phyloP scores from a whole-genome alignment of 441 rosid genomes.

The Iberis amara region DNA sequence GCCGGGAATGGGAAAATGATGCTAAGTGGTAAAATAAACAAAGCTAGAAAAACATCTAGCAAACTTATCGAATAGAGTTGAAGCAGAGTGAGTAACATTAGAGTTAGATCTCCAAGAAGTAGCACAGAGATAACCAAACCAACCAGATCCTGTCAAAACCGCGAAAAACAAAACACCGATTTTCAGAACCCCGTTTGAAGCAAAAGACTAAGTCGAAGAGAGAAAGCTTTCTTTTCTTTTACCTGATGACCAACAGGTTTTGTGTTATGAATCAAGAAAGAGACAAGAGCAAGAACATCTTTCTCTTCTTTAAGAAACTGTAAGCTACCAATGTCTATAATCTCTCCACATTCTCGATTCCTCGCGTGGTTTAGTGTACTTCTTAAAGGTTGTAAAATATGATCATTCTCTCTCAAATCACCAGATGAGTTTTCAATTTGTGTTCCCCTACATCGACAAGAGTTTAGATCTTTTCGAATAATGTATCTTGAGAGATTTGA shows the following conservation, averaged over 20 bases:
- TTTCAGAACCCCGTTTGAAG: conserved; percentile 15
- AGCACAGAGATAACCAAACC: conserved; percentile 76
- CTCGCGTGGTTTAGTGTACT: conserved; percentile 15
- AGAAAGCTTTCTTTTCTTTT: conserved; percentile 4
- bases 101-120: conserved; percentile 70
- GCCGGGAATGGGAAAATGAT: conserved; percentile 77
- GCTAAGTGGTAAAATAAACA: conserved; percentile 70
- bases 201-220: neutral
- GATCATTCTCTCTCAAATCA: conserved; percentile 34
- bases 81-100: conserved; percentile 76
- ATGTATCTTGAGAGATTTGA: neutral
- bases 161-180: neutral
- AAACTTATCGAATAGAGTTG: conserved; percentile 83
- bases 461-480: conserved; percentile 12
- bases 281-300: conserved; percentile 47
- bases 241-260: conserved; percentile 95
- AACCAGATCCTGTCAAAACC: conserved; percentile 62
- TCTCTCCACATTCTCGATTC: conserved; percentile 49
- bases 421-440: conserved; percentile 31
- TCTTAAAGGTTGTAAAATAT: conserved; percentile 18
- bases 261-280: conserved; percentile 58
- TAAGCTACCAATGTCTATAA: conserved; percentile 58
- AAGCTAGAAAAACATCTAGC: conserved; percentile 52
- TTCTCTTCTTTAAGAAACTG: conserved; percentile 51
- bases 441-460: conserved; percentile 24